Conservation (phyloP, 2,329 filamentous ascomycete genomes). For the Aspergillus candidus region DNA sequence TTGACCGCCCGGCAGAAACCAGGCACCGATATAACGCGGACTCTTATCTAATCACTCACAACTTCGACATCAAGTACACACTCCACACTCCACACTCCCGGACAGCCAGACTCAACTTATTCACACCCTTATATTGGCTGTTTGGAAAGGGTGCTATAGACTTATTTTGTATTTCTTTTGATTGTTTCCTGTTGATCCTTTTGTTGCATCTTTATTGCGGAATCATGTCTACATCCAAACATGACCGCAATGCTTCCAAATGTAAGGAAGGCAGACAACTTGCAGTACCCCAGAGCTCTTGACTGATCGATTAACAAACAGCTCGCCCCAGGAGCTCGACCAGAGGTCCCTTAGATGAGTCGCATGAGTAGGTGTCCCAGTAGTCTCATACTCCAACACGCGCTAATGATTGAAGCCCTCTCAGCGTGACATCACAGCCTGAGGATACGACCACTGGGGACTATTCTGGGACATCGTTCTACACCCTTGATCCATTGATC, state of each 20-base stretch:
- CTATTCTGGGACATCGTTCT: constrained; percentile 25
- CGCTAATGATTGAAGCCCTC: constrained; percentile 23
- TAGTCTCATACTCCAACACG: neutral
- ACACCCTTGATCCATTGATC: constrained; percentile 30
- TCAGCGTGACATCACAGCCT: constrained; percentile 8
- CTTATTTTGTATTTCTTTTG: too few species aligned
- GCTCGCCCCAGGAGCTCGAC: constrained; percentile 50
- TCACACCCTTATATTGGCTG: too few species aligned
- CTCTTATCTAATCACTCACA: too few species aligned
- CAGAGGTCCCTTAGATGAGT: constrained; percentile 67
- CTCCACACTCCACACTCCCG: too few species aligned
- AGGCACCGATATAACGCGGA: neutral
- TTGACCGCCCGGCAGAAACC: constrained; percentile 21
- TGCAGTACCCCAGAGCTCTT: neutral
- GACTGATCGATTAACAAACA: constrained; percentile 32
- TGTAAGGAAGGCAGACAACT: constrained; percentile 24
- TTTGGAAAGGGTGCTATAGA: too few species aligned
- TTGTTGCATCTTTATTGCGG: too few species aligned
- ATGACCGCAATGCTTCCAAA: constrained; percentile 33
- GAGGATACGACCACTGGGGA: constrained; percentile 15
- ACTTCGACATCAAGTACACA: too few species aligned
- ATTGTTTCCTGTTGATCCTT: too few species aligned
- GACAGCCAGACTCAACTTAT: too few species aligned
- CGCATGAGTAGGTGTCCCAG: constrained; percentile 58
- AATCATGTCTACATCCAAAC: constrained; percentile 11